phyloP scores from a whole-genome alignment of 2,329 filamentous ascomycete genomes.

The Macrophomina tecta region DNA sequence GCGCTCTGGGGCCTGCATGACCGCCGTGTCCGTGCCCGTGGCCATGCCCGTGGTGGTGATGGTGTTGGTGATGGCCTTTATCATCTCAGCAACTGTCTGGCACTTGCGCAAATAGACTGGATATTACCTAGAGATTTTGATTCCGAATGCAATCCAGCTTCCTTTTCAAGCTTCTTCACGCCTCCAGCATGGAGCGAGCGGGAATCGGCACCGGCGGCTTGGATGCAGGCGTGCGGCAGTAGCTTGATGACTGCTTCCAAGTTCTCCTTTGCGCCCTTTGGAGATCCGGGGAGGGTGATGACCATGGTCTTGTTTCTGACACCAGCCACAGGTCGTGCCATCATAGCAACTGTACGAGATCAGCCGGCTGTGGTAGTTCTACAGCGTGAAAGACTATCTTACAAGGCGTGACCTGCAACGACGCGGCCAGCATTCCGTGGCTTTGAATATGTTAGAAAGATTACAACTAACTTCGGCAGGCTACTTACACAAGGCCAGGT shows the following conservation, averaged over 20 bases:
- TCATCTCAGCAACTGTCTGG: not conserved
- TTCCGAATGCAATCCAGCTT: constrained; percentile 68
- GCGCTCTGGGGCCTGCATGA: constrained; percentile 64
- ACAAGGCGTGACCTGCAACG: constrained; percentile 88
- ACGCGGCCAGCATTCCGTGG: constrained; percentile 92
- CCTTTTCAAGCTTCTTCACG: constrained; percentile 79
- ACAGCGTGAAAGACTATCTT: constrained; percentile 46
- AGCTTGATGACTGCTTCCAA: constrained; percentile 85
- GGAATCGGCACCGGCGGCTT: constrained; percentile 84
- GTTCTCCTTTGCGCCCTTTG: constrained; percentile 94
- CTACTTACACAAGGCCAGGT: constrained; percentile 75
- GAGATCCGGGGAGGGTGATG: constrained; percentile 89
- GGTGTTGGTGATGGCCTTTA: constrained; percentile 37
- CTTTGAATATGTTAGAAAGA: constrained; percentile 40
- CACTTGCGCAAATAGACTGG: not conserved
- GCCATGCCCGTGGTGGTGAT: constrained; percentile 61
- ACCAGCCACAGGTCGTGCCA: constrained; percentile 92
- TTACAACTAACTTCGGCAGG: not conserved
- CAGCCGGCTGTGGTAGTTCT: not conserved
- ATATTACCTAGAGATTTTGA: constrained; percentile 32
- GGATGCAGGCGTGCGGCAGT: constrained; percentile 92
- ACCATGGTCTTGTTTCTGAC: constrained; percentile 82
- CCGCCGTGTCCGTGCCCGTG: constrained; percentile 67
- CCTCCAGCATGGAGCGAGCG: constrained; percentile 80
- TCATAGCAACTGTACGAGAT: constrained; percentile 82